These are phyloP conservation scores for Claviceps sp. DNA, from an alignment of 2,329 filamentous ascomycete genomes.

Conservation along the genomic window DNA sequence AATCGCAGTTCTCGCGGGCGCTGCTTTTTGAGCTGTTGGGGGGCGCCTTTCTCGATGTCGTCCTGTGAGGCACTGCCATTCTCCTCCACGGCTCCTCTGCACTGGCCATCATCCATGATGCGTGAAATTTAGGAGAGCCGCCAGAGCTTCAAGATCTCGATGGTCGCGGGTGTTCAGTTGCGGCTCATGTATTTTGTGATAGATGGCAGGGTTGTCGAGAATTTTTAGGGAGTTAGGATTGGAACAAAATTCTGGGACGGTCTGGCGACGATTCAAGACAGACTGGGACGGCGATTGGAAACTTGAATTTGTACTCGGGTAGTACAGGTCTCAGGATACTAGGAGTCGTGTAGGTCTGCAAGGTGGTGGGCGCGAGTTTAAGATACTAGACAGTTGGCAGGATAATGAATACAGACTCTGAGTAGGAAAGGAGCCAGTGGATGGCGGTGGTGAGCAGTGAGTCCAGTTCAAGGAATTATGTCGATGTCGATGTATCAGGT, in stretches of 20 bases:
- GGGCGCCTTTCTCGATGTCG: conserved; percentile 8
- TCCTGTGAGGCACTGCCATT: conserved; percentile 17
- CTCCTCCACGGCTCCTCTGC: conserved; percentile 23
- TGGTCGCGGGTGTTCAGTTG: background rate
- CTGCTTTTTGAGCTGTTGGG: background rate
- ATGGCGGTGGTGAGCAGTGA: background rate
- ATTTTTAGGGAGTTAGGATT: background rate
- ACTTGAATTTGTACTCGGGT: background rate
- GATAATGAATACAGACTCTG: background rate
- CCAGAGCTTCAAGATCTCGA: background rate
- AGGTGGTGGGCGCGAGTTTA: background rate
- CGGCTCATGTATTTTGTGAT: background rate
- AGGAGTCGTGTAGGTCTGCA: background rate
- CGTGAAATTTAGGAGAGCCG: background rate
- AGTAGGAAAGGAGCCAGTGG: background rate
- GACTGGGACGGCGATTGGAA: background rate
- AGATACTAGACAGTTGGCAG: background rate
- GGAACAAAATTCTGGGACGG: background rate
- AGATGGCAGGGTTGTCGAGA: background rate
- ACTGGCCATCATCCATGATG: conserved; percentile 29
- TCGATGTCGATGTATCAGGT: background rate
- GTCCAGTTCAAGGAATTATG: no score
- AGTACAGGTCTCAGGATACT: background rate
- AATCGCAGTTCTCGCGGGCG: conserved; percentile 14
- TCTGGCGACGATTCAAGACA: background rate